These are phyloP conservation scores for Boletus pseudo-olivaceus DNA, from an alignment of 768 basidiomycete species.

Conservation along the genomic window DNA sequence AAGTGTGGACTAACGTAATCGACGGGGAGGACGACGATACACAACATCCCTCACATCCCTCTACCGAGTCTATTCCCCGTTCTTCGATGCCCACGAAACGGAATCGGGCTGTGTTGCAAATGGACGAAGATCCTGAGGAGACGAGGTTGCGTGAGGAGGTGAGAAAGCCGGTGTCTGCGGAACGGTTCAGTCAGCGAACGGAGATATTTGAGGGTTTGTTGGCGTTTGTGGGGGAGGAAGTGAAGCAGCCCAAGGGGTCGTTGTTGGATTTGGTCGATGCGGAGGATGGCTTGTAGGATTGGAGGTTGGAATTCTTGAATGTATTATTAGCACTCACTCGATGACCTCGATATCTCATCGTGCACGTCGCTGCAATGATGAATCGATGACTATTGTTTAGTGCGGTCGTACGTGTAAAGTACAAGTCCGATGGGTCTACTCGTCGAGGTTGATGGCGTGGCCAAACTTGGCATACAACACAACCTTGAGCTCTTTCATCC, in stretches of 20 bases:
- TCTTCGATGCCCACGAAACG: slow-evolving; percentile 15
- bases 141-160: slow-evolving; percentile 24
- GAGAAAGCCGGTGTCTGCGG: slow-evolving; percentile 36
- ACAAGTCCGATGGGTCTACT: slow-evolving; percentile 34
- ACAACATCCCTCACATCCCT: background rate
- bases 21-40: slow-evolving; percentile 29
- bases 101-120: slow-evolving; percentile 17
- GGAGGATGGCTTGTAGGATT: slow-evolving; percentile 25
- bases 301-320: background rate
- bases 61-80: slow-evolving; percentile 1
- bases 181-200: slow-evolving; percentile 59
- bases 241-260: slow-evolving; percentile 64
- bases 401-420: background rate
- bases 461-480: slow-evolving; percentile 89
- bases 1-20: slow-evolving; percentile 41
- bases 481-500: slow-evolving; percentile 81
- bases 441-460: slow-evolving; percentile 88
- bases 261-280: slow-evolving; percentile 60
- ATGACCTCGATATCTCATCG: background rate
- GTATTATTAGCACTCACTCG: background rate
- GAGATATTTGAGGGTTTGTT: slow-evolving; percentile 68
- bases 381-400: background rate
- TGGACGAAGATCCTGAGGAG: slow-evolving; percentile 32
- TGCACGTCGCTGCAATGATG: background rate
- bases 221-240: slow-evolving; percentile 56